These are phyloP conservation scores for Schizophyllum commune DNA, from an alignment of 1,284 basidiomycete genomes.

Conservation along the genomic window DNA sequence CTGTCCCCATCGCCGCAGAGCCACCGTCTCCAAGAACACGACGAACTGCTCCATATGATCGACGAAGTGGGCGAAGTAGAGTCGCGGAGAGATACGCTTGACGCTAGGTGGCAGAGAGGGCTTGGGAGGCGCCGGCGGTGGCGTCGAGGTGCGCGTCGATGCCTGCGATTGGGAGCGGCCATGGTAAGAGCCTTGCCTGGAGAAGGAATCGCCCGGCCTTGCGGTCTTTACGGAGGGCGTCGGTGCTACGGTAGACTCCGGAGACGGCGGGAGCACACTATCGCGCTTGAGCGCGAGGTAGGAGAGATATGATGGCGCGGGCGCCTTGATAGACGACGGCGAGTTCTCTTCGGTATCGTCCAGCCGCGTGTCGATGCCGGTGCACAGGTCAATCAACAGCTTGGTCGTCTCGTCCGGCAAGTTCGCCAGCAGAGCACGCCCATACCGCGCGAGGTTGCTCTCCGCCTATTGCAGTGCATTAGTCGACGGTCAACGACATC, in stretches of 20 bases:
- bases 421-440: conserved; percentile 73
- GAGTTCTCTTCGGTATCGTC: conserved; percentile 30
- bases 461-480: conserved; percentile 49
- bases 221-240: conserved; percentile 43
- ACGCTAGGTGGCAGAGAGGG: conserved; percentile 19
- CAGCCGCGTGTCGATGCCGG: conserved; percentile 34
- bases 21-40: conserved; percentile 85
- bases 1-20: conserved; percentile 76
- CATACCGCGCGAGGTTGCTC: conserved; percentile 78
- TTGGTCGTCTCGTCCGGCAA: conserved; percentile 86
- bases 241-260: conserved; percentile 31
- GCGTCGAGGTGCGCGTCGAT: conserved; percentile 15
- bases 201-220: conserved; percentile 29
- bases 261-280: conserved; percentile 31
- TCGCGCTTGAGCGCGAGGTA: conserved; percentile 69
- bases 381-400: conserved; percentile 86
- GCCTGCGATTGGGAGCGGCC: conserved; percentile 12
- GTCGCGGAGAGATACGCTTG: conserved; percentile 71
- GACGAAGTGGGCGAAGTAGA: conserved; percentile 93
- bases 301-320: conserved; percentile 56
- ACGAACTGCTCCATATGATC: conserved; percentile 83
- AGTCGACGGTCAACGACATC: background rate
- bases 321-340: conserved; percentile 16
- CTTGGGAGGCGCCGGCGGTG: conserved; percentile 17
- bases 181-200: conserved; percentile 28